phyloP scores from a whole-genome alignment of 805 yeast genomes.

The Kazachstania martiniae region DNA sequence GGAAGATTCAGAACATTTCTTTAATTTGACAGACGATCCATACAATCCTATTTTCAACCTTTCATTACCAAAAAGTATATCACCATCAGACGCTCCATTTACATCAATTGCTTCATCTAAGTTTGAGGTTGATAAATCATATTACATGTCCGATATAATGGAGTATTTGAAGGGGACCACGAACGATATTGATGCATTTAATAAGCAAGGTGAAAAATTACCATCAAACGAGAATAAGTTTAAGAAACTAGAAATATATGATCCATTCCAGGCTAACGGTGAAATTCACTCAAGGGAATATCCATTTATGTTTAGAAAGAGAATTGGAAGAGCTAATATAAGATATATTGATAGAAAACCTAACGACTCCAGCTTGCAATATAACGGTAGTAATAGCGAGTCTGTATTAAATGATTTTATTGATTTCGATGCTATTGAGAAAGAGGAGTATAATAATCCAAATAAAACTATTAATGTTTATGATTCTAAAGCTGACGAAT shows the following conservation, averaged over 20 bases:
- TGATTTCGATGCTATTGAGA: constrained; percentile 28
- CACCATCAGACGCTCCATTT: constrained; percentile 60
- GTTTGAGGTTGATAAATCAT: constrained; percentile 54
- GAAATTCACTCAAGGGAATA: constrained; percentile 30
- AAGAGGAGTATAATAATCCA: constrained; percentile 13
- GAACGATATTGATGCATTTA: constrained; percentile 14
- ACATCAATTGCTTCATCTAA: constrained; percentile 65
- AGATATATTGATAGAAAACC: constrained; percentile 68
- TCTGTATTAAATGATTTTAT: constrained; percentile 33
- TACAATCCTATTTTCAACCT: constrained; percentile 71
- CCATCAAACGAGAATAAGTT: constrained; percentile 13
- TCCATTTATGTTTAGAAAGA: constrained; percentile 54
- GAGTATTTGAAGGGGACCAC: constrained; percentile 22
- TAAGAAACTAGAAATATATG: constrained; percentile 28
- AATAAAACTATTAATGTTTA: constrained; percentile 32
- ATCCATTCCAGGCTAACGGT: constrained; percentile 27
- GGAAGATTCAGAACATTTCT: constrained; percentile 61
- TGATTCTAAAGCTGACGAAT: constrained; percentile 35
- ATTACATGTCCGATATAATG: constrained; percentile 31
- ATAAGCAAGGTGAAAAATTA: constrained; percentile 25
- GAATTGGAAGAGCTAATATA: constrained; percentile 64
- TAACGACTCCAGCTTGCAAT: constrained; percentile 19
- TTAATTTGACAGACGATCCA: constrained; percentile 80
- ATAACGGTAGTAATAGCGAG: constrained; percentile 3
- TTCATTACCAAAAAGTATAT: constrained; percentile 42